These are phyloP conservation scores for Metarhizium rileyi DNA, from an alignment of 2,329 filamentous ascomycete genomes.

Conservation along the genomic window DNA sequence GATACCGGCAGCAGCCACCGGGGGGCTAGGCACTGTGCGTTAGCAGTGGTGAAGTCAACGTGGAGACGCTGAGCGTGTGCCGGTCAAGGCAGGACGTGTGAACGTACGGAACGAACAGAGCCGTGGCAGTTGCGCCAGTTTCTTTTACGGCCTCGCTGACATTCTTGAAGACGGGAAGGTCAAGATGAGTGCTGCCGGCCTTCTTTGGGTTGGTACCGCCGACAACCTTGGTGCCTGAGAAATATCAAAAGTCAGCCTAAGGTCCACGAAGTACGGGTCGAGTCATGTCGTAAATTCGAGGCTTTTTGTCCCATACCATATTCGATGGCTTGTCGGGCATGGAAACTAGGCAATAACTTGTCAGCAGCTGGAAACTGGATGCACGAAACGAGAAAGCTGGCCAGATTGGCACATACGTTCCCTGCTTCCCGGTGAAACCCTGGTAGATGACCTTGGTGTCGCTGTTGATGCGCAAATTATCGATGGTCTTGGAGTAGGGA, in stretches of 20 bases:
- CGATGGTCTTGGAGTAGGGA: constrained; percentile 61
- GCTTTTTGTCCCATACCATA: constrained; percentile 59
- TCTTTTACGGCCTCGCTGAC: constrained; percentile 83
- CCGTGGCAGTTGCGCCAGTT: constrained; percentile 83
- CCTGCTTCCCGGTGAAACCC: constrained; percentile 95
- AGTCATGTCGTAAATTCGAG: not conserved
- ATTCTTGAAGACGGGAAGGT: constrained; percentile 83
- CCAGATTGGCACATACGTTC: constrained; percentile 56
- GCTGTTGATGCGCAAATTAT: constrained; percentile 85
- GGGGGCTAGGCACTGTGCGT: constrained; percentile 53
- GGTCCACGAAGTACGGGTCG: not conserved
- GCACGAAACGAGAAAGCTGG: not conserved
- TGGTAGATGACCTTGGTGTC: constrained; percentile 95
- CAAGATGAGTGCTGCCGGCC: constrained; percentile 82
- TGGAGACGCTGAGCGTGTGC: constrained; percentile 3
- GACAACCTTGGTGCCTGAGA: constrained; percentile 83
- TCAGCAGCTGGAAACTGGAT: constrained; percentile 6
- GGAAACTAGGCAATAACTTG: too few species aligned
- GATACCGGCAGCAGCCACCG: constrained; percentile 86
- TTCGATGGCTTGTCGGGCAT: constrained; percentile 60
- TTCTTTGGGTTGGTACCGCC: constrained; percentile 99
- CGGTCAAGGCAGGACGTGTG: not conserved
- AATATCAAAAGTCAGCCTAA: constrained; percentile 13
- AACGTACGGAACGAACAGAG: constrained; percentile 91
- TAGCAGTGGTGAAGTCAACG: constrained; percentile 7